Conservation (phyloP, 345 rosid genomes). For the Gossypium sturtianum region DNA sequence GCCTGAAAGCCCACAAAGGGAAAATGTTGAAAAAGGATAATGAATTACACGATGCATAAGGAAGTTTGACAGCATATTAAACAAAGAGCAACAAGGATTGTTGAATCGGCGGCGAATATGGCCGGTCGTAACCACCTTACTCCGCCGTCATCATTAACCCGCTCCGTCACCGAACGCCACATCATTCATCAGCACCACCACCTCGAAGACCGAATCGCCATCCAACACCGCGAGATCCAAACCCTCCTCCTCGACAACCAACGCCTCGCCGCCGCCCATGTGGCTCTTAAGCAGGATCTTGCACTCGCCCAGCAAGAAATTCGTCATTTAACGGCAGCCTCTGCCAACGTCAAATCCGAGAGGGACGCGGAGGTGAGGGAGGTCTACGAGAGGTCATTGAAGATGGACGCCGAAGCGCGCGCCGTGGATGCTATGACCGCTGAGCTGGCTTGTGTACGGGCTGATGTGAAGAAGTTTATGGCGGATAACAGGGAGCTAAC, state of each 20-base stretch:
- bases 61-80: not conserved
- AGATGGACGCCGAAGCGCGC: conserved; percentile 61
- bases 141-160: not conserved
- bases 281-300: conserved; percentile 69
- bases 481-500: conserved; percentile 37
- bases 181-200: conserved; percentile 10
- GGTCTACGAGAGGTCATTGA: conserved; percentile 56
- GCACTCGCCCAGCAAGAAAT: conserved; percentile 50
- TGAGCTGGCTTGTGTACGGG: conserved; percentile 55
- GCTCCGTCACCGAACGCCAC: not conserved
- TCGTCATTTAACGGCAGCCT: conserved; percentile 35
- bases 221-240: conserved; percentile 70
- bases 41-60: not conserved
- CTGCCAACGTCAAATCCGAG: conserved; percentile 48
- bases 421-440: conserved; percentile 37
- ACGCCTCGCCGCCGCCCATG: conserved; percentile 51
- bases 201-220: conserved; percentile 68
- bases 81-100: not conserved
- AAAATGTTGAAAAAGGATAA: not conserved
- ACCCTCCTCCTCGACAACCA: conserved; percentile 63
- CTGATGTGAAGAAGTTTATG: conserved; percentile 40
- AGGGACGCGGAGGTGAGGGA: conserved; percentile 63
- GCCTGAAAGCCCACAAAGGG: not conserved
- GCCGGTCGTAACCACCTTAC: conserved; percentile 8
- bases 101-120: conserved; percentile 5